Percentiles rank a stretch among this genome's conserved stretches.
Conservation (phyloP, 441 rosid genomes). For the Populus hybrid region DNA sequence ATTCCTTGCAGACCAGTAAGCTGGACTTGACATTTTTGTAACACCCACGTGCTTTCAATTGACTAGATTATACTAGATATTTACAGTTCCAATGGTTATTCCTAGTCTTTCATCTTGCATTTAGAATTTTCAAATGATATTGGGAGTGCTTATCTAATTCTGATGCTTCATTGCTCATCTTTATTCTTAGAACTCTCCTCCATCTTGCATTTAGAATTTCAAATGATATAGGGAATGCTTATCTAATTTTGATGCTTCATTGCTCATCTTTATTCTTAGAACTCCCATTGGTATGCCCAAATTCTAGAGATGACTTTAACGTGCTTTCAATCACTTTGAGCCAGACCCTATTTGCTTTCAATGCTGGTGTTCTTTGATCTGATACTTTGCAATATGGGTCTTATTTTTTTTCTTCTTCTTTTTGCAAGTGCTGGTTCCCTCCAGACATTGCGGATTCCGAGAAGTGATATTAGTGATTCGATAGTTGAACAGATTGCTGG, state of each 20-base stretch:
- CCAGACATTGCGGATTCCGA: constrained; percentile 53
- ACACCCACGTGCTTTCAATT: not conserved
- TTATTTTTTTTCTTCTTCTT: constrained; percentile 15
- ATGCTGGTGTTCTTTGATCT: constrained; percentile 3
- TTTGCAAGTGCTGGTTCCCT: constrained; percentile 76
- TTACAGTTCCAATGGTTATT: not conserved
- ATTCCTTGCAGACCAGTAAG: constrained; percentile 76
- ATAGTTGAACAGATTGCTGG: constrained; percentile 59
- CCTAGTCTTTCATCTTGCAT: not conserved
- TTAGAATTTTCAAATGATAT: not conserved
- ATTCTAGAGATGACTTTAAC: not conserved
- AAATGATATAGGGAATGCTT: not conserved
- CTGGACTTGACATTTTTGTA: not conserved
- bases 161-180: not conserved
- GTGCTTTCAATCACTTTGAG: not conserved
- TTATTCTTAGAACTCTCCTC: not conserved
- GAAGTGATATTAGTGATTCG: constrained; percentile 59
- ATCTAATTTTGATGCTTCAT: not conserved
- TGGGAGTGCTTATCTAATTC: not conserved
- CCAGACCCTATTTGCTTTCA: not conserved
- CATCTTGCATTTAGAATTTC: constrained; percentile 8
- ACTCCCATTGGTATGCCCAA: not conserved
- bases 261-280: not conserved
- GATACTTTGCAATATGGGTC: constrained; percentile 17
- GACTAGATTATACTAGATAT: not conserved